Evolutionary conservation across 2,329 filamentous ascomycete genomes (phyloP).

Genomic region (Aspergillus floridensis): DNA sequence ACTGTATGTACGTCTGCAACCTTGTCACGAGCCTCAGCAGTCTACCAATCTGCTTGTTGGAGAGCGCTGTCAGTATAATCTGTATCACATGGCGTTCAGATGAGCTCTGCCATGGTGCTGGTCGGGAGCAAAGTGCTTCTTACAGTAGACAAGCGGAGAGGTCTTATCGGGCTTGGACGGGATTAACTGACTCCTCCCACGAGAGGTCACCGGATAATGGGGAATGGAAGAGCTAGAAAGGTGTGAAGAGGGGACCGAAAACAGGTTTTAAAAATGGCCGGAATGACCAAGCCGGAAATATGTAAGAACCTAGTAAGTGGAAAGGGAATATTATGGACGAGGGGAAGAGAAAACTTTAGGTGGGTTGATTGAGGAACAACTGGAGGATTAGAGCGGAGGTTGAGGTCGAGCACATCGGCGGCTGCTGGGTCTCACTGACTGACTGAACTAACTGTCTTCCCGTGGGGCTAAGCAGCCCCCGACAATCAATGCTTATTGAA

Average conservation of each 20-base stretch:
- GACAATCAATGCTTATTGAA: conserved; percentile 1
- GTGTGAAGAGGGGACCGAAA: neutral
- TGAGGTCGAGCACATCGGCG: conserved; percentile 11
- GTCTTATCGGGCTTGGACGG: conserved; percentile 21
- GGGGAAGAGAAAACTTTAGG: neutral
- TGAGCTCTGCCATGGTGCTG: neutral
- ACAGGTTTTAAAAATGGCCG: neutral
- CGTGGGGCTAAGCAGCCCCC: conserved; percentile 14
- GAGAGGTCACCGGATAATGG: conserved; percentile 6
- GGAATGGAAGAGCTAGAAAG: neutral
- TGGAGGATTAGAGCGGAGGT: conserved; percentile 4
- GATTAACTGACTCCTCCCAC: neutral
- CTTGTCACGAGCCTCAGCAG: conserved; percentile 9
- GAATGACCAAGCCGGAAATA: neutral
- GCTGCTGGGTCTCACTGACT: conserved; percentile 8
- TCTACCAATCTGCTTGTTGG: conserved; percentile 2
- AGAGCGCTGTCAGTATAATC: neutral
- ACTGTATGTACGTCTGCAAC: conserved; percentile 9
- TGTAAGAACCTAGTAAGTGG: neutral
- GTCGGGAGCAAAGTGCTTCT: conserved; percentile 4
- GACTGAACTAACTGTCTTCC: conserved; percentile 1
- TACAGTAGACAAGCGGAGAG: conserved; percentile 16
- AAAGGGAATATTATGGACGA: neutral
- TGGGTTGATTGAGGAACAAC: neutral
- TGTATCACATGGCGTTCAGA: neutral